Percentiles rank a stretch among this genome's conserved stretches.
Evolutionary conservation across 768 basidiomycete species (phyloP).

Genomic region (Macrolepiota albuminosa): DNA sequence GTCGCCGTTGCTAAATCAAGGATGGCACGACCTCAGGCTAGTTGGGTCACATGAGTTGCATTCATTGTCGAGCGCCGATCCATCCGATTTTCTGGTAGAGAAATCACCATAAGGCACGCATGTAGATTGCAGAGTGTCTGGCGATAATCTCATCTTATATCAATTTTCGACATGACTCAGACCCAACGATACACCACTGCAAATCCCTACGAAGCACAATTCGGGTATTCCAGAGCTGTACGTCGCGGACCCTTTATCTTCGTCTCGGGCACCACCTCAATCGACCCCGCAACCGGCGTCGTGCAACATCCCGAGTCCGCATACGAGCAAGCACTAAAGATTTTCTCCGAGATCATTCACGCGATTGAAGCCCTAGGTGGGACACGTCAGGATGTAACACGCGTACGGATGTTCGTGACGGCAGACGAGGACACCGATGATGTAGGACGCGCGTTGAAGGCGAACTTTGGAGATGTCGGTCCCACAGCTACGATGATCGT

Average conservation of each 20-base stretch:
- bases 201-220: slow-evolving; percentile 47
- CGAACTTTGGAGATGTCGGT: slow-evolving; percentile 33
- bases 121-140: not conserved
- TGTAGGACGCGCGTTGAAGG: slow-evolving; percentile 37
- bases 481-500: slow-evolving; percentile 53
- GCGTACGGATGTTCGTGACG: slow-evolving; percentile 47
- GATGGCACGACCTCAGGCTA: too few species aligned
- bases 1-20: not conserved
- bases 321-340: slow-evolving; percentile 37
- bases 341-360: slow-evolving; percentile 39
- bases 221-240: slow-evolving; percentile 49
- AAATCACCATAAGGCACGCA: not conserved
- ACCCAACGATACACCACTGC: slow-evolving; percentile 25
- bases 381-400: slow-evolving; percentile 36
- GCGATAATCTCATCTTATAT: not conserved
- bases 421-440: slow-evolving; percentile 32
- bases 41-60: not conserved
- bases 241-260: slow-evolving; percentile 49
- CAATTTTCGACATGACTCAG: not conserved
- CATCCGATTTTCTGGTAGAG: not conserved
- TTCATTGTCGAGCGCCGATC: not conserved
- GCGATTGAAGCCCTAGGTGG: slow-evolving; percentile 43
- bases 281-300: slow-evolving; percentile 33
- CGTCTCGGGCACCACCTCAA: slow-evolving; percentile 49
- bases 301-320: slow-evolving; percentile 40